These are phyloP conservation scores for Penicillium cinerascens DNA, from an alignment of 495 filamentous ascomycete species.

Conservation along the genomic window DNA sequence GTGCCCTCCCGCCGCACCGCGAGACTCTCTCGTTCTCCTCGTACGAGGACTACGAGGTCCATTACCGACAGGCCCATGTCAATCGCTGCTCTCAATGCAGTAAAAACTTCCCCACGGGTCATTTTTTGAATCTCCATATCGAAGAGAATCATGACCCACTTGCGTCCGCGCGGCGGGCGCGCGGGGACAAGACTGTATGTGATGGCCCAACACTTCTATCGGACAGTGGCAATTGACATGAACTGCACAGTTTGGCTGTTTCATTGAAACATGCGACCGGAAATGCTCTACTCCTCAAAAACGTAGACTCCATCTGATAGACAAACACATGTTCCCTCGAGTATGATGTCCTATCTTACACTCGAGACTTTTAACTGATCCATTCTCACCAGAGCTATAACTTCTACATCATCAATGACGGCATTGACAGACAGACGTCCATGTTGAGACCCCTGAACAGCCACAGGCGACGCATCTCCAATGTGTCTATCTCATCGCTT, in stretches of 20 bases:
- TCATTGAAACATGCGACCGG: slow-evolving; percentile 82
- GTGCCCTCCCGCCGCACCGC: slow-evolving; percentile 74
- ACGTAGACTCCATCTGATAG: slow-evolving; percentile 79
- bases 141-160: slow-evolving; percentile 89
- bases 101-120: slow-evolving; percentile 70
- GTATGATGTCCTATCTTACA: slow-evolving; percentile 28
- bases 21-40: slow-evolving; percentile 64
- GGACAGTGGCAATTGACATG: background rate
- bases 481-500: slow-evolving; percentile 38
- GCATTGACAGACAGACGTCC: slow-evolving; percentile 78
- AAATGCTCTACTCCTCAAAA: slow-evolving; percentile 83
- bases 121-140: slow-evolving; percentile 79
- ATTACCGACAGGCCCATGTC: slow-evolving; percentile 75
- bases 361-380: background rate
- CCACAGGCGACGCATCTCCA: slow-evolving; percentile 50
- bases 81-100: slow-evolving; percentile 82
- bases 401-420: slow-evolving; percentile 81
- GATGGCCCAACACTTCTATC: background rate
- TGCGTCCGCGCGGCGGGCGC: slow-evolving; percentile 61
- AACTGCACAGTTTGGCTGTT: slow-evolving; percentile 68
- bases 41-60: slow-evolving; percentile 80
- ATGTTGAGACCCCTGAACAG: slow-evolving; percentile 55
- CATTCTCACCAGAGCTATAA: slow-evolving; percentile 65
- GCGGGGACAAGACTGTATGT: slow-evolving; percentile 80
- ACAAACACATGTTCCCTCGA: slow-evolving; percentile 91